phyloP scores from a whole-genome alignment of 1,139 yeast species.

The Candida sp. region DNA sequence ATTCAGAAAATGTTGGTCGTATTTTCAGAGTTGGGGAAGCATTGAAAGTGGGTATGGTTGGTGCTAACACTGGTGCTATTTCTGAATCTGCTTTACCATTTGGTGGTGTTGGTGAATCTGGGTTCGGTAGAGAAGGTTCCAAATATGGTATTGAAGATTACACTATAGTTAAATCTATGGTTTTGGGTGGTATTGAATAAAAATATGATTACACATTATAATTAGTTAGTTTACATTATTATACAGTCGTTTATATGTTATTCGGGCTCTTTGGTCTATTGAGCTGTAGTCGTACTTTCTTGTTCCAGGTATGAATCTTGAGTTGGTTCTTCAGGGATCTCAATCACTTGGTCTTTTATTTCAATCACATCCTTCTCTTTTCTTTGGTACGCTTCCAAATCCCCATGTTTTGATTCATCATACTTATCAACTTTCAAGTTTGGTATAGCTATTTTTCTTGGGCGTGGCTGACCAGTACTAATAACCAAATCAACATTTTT shows the following conservation, averaged over 20 bases:
- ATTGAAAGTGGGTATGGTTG: conserved; percentile 46
- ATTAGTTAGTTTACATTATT: not conserved
- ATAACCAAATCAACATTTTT: conserved; percentile 13
- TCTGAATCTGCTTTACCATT: conserved; percentile 47
- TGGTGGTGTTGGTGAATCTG: conserved; percentile 44
- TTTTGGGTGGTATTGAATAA: conserved; percentile 15
- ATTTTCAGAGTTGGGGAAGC: conserved; percentile 49
- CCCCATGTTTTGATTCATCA: not conserved
- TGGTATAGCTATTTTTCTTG: conserved; percentile 3
- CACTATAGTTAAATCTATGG: conserved; percentile 26
- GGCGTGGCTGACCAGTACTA: not conserved
- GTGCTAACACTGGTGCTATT: conserved; percentile 42
- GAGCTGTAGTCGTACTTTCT: not conserved
- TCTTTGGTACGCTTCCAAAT: not conserved
- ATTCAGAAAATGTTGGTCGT: conserved; percentile 43
- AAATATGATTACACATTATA: not conserved
- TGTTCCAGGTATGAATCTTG: not conserved
- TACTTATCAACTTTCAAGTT: conserved; percentile 11
- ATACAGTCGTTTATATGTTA: not conserved
- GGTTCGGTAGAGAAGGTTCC: conserved; percentile 50
- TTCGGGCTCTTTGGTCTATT: not conserved
- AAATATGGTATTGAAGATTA: conserved; percentile 43
- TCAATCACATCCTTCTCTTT: not conserved
- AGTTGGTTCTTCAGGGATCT: not conserved
- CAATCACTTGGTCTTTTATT: not conserved